Evolutionary conservation across 148 eudicot genomes (phyloP).

Genomic region (Camellia sinensis): DNA sequence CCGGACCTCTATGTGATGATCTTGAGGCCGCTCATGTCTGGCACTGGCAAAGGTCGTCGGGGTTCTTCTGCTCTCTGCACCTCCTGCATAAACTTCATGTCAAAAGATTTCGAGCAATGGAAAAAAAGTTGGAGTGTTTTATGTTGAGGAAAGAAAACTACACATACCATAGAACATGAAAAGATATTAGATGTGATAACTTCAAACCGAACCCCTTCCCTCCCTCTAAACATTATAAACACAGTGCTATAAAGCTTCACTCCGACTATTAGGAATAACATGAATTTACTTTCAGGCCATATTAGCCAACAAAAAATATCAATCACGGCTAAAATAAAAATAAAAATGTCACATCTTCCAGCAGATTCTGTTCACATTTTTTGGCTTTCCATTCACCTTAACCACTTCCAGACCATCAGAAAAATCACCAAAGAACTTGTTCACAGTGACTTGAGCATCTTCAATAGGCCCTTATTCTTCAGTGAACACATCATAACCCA

Average conservation of each 20-base stretch:
- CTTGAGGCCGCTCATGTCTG: constrained; percentile 47
- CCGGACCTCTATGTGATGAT: constrained; percentile 45
- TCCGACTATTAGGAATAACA: not conserved
- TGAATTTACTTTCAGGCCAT: not conserved
- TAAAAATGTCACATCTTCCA: too few species aligned
- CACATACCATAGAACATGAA: not conserved
- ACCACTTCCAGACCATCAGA: not conserved
- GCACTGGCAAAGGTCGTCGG: constrained; percentile 25
- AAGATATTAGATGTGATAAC: not conserved
- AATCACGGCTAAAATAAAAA: not conserved
- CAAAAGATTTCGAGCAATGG: not conserved
- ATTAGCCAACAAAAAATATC: not conserved
- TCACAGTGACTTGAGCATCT: not conserved
- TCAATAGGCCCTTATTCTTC: not conserved
- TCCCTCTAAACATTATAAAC: not conserved
- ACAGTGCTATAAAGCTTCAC: not conserved
- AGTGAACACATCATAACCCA: not conserved
- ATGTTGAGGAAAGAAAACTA: not conserved
- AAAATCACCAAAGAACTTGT: not conserved
- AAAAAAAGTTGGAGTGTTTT: not conserved
- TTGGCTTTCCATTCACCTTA: not conserved
- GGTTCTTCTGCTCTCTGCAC: constrained; percentile 52
- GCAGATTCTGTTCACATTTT: not conserved
- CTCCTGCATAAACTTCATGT: constrained; percentile 15
- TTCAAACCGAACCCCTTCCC: not conserved